phyloP scores from a whole-genome alignment of 768 basidiomycete genomes.

The Boletellus emodensis region DNA sequence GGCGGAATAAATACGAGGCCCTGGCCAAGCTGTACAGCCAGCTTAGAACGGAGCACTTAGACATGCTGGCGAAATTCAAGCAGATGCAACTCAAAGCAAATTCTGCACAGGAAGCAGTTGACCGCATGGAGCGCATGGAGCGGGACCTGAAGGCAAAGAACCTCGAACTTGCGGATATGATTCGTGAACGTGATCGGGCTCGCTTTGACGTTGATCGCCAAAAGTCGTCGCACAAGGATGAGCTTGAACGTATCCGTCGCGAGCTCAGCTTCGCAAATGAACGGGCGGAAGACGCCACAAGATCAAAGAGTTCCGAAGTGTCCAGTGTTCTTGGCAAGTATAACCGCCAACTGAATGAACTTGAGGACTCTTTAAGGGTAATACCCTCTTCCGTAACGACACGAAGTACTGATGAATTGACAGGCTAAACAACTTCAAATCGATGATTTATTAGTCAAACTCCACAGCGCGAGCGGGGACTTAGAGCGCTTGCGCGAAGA shows the following conservation, averaged over 20 bases:
- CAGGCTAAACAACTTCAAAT: constrained; percentile 96
- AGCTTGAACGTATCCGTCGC: constrained; percentile 85
- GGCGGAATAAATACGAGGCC: constrained; percentile 99
- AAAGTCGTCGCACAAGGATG: constrained; percentile 93
- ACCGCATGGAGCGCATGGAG: constrained; percentile 99
- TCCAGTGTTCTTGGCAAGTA: constrained; percentile 86
- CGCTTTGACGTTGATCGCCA: constrained; percentile 92
- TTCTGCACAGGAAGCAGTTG: constrained; percentile 96
- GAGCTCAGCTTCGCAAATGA: constrained; percentile 95
- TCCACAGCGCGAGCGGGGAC: constrained; percentile 71
- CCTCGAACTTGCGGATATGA: constrained; percentile 97
- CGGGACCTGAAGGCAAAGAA: constrained; percentile 98
- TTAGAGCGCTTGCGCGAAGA: constrained; percentile 84
- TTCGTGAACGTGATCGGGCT: constrained; percentile 93
- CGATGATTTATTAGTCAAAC: constrained; percentile 81
- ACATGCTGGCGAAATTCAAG: constrained; percentile 96
- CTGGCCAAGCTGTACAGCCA: constrained; percentile 98
- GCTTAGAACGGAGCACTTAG: constrained; percentile 93
- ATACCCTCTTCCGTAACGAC: constrained; percentile 18
- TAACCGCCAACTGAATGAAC: constrained; percentile 91
- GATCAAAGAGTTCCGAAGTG: constrained; percentile 91
- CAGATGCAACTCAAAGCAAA: constrained; percentile 96
- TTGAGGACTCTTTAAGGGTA: constrained; percentile 94
- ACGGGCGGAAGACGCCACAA: constrained; percentile 90
- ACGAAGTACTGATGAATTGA: constrained; percentile 13